These are phyloP conservation scores for Fusarium armeniacum DNA, from an alignment of 2,329 filamentous ascomycete genomes.

Conservation along the genomic window DNA sequence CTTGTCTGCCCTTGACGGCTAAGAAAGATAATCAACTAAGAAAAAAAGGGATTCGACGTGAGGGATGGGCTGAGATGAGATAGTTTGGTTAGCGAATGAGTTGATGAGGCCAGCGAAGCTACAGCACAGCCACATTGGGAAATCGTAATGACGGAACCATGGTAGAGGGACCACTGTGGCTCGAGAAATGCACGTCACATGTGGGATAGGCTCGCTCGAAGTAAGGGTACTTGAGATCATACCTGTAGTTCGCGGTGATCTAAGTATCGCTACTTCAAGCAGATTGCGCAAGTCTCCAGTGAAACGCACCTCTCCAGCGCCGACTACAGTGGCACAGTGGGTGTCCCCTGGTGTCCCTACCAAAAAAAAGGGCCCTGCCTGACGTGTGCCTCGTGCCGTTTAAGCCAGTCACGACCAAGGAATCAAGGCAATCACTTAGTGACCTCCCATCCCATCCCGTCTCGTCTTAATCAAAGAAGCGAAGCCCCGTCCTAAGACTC, in stretches of 20 bases:
- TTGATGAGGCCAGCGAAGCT: constrained; percentile 52
- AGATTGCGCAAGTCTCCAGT: constrained; percentile 22
- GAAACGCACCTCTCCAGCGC: constrained; percentile 25
- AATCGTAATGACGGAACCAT: constrained; percentile 31
- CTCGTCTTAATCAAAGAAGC: constrained; percentile 43
- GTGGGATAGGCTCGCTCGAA: constrained; percentile 28
- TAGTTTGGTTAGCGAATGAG: constrained; percentile 35
- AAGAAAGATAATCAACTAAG: constrained; percentile 26
- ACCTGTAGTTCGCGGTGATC: too few relatives aligned
- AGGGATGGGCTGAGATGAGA: constrained; percentile 42
- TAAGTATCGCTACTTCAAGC: constrained; percentile 12
- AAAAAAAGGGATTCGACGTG: constrained; percentile 45
- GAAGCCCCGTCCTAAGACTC: constrained; percentile 42
- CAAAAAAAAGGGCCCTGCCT: constrained; percentile 44
- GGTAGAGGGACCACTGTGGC: constrained; percentile 28
- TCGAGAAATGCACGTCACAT: constrained; percentile 38
- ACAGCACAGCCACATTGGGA: constrained; percentile 47
- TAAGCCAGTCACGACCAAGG: constrained; percentile 42
- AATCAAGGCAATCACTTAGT: constrained; percentile 46
- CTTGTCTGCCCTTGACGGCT: constrained; percentile 42
- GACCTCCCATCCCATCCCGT: constrained; percentile 40
- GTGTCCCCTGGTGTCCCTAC: constrained; percentile 39
- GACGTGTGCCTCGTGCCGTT: constrained; percentile 46
- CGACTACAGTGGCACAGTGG: constrained; percentile 37
- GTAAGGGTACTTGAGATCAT: constrained; percentile 8